Evolutionary conservation across 2,329 filamentous ascomycete species (phyloP), one percentile per base, ranked within the genome.

Genomic region (Neoarthrinium moseri): DNA sequence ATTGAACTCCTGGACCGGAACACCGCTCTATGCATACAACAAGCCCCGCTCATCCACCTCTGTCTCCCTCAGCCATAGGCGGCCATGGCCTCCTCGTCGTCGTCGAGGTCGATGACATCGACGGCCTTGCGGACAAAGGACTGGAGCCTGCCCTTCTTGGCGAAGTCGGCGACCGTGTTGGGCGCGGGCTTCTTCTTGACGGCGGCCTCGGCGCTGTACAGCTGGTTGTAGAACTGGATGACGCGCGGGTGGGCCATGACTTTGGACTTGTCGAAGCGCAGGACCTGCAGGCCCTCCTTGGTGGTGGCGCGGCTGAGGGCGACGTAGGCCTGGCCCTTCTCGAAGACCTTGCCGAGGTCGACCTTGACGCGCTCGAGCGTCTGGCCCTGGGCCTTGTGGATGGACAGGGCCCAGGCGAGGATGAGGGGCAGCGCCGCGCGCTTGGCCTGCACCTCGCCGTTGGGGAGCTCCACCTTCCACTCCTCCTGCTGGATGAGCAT

Each of bases 401-500:
- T 99, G 1, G 91, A 96, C 17, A 99, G 71, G 2, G 94, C 94
- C 94, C 94, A 99, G 0, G 94, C 94, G 23, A 99, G 76, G 51
- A 99, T 97, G 41, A 99, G 76, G 1, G 94, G 94, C 2, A 92
- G 67, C 57, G 92, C 89, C 36, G 78, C 79, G 30, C 94, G 87
- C 50, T 89, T 89, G 2, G 94, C 94, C 65, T 96, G 91, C 1
- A 97, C 78, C 63, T 97, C 91, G 37, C 94, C 94, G 46, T 88
- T 96, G 2, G 94, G 94, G n/a, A 95, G 77, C 62, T 99, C 95
- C 21, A 96, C 88, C 66, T 96, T 99, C 94, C 94, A 99, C 27
- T 87, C 81, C 63, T 97, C 94, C 10, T 86, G 87, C 51, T 89
- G 81, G 64, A 91, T 92, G 7, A 97, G 81, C 41, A 97, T 77